Base-by-base conservation (phyloP, 768 basidiomycete species). In the Ramaria rubella region DNA sequence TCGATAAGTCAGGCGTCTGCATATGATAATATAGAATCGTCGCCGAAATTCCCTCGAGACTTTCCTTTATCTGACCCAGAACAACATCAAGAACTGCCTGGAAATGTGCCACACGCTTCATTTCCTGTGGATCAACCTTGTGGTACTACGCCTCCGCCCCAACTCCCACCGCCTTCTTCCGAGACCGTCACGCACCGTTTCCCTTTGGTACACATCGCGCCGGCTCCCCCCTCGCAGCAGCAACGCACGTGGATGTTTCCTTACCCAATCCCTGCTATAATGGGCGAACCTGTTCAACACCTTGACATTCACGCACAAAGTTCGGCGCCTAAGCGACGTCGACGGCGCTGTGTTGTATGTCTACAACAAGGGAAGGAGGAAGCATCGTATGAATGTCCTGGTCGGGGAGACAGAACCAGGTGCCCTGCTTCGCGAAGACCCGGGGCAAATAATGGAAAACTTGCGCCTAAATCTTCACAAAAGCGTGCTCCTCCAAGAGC, bases 271-370 rank as follows among this genome's bases (percentile, higher is more conserved):
- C 33, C 44, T 19, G 5, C 55, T 30, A 54, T 38, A 4, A 42
- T 48, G 46, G 17, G 23, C n/a, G 9, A 29, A 14, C 55, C 31
- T 34, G 30, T 45, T 21, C 23, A 48, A 29, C 43, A 23, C 21
- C 45, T 30, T 30, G 49, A 29, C 19, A 51, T 51, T 30, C 6
- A 23, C 29, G 46, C 23, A 19, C 55, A 45, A n/a, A 33, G 44
- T 24, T 2, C 27, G 23, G 31, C 43, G 21, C 19, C 23, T 30
- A 45, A 40, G 36, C 55, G 55, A 26, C 55, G 55, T 30, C 55
- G 44, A 17, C 46, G 55, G 31, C 55, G 55, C 21, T 56, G 55
- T 27, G 44, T 42, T 15, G 55, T 56, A 19, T 56, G 55, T 48
- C 17, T 49, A 33, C 31, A 24, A 42, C 5, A 30, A 23, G 55